These are phyloP conservation scores for Protomyces lactucae-debilis DNA, from an alignment of 1,139 yeast genomes.

Conservation along the genomic window DNA sequence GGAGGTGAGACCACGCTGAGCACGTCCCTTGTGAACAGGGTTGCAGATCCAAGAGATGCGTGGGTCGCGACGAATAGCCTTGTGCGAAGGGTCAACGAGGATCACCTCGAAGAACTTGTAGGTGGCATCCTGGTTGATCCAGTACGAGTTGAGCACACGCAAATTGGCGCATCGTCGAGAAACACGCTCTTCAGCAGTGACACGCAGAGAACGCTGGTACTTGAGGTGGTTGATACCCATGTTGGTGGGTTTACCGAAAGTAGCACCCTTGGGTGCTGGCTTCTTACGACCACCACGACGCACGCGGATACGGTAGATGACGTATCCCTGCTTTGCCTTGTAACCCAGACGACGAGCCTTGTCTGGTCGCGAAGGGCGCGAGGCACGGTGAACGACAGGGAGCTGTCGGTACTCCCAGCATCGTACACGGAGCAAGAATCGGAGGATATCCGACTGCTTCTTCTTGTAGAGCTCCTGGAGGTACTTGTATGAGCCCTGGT, in stretches of 20 bases:
- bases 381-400: slow-evolving; percentile 97
- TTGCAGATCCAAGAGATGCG: slow-evolving; percentile 99
- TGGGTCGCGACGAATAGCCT: slow-evolving; percentile 98
- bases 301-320: slow-evolving; percentile 96
- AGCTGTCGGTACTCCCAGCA: slow-evolving; percentile 99
- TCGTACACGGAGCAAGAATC: slow-evolving; percentile 75
- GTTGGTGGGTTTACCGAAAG: slow-evolving; percentile 99
- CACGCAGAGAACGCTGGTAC: slow-evolving; percentile 97
- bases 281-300: slow-evolving; percentile 99
- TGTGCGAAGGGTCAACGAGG: slow-evolving; percentile 95
- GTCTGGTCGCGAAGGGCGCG: slow-evolving; percentile 99
- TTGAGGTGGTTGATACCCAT: slow-evolving; percentile 99
- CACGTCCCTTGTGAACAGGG: slow-evolving; percentile 99
- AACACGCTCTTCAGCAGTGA: slow-evolving; percentile 99
- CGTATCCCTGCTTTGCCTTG: slow-evolving; percentile 99
- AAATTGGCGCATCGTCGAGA: slow-evolving; percentile 98
- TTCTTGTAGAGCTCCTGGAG: slow-evolving; percentile 94
- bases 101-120: slow-evolving; percentile 99
- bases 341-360: slow-evolving; percentile 99
- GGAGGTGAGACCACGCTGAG: slow-evolving; percentile 97
- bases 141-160: slow-evolving; percentile 99
- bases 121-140: slow-evolving; percentile 99
- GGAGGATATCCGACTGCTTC: slow-evolving; percentile 99
- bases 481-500: slow-evolving; percentile 98
- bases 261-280: slow-evolving; percentile 99